phyloP scores from a whole-genome alignment of 768 basidiomycete species.

The Trametes coccinea region DNA sequence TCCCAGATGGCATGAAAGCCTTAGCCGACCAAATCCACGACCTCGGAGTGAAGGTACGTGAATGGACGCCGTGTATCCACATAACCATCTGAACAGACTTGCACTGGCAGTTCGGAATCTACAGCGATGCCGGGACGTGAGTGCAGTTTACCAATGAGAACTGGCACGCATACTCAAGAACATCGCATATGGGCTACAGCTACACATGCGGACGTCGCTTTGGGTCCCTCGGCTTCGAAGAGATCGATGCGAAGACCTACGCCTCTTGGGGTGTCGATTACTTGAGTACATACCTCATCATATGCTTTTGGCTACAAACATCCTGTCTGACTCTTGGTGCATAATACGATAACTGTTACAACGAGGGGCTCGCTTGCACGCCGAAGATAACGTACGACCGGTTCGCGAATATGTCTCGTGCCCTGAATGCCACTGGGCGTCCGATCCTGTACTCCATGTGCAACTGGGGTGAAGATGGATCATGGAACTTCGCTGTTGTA shows the following conservation, averaged over 20 bases:
- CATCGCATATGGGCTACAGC: constrained; percentile 8
- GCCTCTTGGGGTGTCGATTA: constrained; percentile 42
- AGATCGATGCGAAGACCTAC: constrained; percentile 43
- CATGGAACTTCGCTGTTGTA: constrained; percentile 42
- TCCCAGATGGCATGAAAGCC: constrained; percentile 33
- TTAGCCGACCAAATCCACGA: constrained; percentile 35
- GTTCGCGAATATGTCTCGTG: constrained; percentile 39
- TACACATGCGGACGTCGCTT: constrained; percentile 39
- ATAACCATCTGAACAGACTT: no score
- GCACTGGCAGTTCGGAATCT: constrained; percentile 35
- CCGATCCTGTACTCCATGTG: constrained; percentile 43
- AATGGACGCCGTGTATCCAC: not conserved
- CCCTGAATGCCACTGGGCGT: constrained; percentile 39
- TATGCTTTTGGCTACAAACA: no score
- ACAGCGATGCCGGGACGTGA: constrained; percentile 37
- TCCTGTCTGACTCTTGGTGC: no score
- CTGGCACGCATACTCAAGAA: not conserved
- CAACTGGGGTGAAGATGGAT: constrained; percentile 43
- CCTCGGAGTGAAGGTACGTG: constrained; percentile 35
- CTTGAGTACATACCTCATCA: constrained; percentile 17
- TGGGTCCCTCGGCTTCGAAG: constrained; percentile 42
- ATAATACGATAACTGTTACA: constrained; percentile 44
- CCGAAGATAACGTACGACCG: constrained; percentile 38
- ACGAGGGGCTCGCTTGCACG: constrained; percentile 39
- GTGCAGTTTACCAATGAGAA: not conserved